Percentiles rank a stretch among this genome's conserved stretches.
Evolutionary conservation across 148 eudicot species (phyloP).

Genomic region (Chenopodium formosanum): DNA sequence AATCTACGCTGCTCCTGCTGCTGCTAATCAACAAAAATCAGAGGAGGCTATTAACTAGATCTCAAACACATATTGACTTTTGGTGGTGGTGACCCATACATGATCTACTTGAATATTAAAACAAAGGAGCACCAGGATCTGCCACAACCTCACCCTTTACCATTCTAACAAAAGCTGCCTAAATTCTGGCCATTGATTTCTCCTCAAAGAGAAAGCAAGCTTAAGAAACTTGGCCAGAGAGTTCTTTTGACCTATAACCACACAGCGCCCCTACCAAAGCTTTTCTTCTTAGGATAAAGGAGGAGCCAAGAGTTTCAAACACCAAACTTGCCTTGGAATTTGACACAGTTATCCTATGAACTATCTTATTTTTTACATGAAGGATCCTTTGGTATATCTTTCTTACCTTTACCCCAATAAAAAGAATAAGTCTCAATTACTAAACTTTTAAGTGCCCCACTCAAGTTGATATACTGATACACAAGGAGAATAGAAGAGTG

Average conservation of each 20-base stretch:
- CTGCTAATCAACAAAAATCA: background rate
- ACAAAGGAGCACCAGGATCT: background rate
- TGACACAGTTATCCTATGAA: background rate
- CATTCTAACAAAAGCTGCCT: background rate
- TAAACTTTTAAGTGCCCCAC: background rate
- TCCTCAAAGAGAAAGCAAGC: background rate
- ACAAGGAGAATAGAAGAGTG: too few species aligned
- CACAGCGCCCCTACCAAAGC: background rate
- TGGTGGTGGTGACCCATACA: background rate
- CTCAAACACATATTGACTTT: background rate
- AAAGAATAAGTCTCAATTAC: background rate
- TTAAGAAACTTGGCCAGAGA: background rate
- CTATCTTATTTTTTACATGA: background rate
- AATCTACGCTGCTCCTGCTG: background rate
- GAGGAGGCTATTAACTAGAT: background rate
- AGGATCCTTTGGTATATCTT: background rate
- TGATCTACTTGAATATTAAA: background rate
- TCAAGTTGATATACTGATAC: background rate
- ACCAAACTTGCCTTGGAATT: background rate
- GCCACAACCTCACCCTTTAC: background rate
- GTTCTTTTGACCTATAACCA: background rate
- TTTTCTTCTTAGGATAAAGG: background rate
- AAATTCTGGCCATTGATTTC: background rate
- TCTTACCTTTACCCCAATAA: background rate
- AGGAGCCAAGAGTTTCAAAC: background rate